Evolutionary conservation across 2,329 filamentous ascomycete species (phyloP).

Genomic region (Cladorrhinum sp.): DNA sequence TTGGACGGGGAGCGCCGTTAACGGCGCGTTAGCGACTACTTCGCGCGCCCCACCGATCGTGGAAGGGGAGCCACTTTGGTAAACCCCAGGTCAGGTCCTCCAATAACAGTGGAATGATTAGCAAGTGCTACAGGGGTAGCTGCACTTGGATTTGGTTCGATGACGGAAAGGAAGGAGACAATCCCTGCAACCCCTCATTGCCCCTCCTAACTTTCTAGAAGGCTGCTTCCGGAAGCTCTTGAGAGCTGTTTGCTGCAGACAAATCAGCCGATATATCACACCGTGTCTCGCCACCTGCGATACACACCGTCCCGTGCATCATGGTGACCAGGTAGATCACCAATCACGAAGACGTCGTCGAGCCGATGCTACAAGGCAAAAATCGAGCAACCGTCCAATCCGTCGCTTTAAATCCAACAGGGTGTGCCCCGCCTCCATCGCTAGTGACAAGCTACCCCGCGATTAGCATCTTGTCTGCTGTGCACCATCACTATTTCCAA

Average conservation of each 20-base stretch:
- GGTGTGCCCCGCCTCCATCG: background rate
- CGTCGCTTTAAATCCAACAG: background rate
- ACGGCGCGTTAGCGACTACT: slow-evolving; percentile 2
- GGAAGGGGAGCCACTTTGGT: background rate
- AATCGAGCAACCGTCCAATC: background rate
- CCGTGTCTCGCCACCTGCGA: background rate
- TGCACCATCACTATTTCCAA: slow-evolving; percentile 13
- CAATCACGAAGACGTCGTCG: background rate
- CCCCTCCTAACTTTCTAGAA: background rate
- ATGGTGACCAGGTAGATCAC: background rate
- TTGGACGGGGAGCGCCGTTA: background rate
- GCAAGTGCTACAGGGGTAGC: background rate
- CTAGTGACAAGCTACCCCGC: background rate
- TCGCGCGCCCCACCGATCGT: background rate
- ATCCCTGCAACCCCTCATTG: slow-evolving; percentile 2
- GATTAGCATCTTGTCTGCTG: background rate
- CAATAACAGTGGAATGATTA: slow-evolving; percentile 11
- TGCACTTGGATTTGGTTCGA: background rate
- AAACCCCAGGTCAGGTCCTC: background rate
- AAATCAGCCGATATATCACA: slow-evolving; percentile 6
- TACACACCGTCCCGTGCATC: background rate
- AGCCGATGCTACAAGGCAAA: background rate
- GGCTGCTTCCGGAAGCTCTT: slow-evolving; percentile 5
- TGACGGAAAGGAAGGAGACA: background rate
- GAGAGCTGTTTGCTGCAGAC: background rate